phyloP scores from a whole-genome alignment of 2,329 filamentous ascomycete species.

The Xylaria sp. region DNA sequence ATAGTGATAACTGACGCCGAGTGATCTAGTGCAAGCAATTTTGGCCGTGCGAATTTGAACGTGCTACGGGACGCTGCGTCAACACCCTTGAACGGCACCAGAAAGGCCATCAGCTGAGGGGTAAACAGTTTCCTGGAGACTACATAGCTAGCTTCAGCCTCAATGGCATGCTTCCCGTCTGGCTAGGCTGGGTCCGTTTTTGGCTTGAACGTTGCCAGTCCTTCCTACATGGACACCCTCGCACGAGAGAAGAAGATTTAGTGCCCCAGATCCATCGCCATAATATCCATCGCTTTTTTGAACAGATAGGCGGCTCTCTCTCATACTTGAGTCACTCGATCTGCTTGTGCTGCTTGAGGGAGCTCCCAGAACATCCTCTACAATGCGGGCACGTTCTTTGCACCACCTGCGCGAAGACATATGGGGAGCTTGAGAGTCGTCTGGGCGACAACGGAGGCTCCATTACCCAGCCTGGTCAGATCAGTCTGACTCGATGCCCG shows the following conservation, averaged over 20 bases:
- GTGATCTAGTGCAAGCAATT: conserved; percentile 56
- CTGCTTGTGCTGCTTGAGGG: conserved; percentile 59
- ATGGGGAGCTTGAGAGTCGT: neutral
- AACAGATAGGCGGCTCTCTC: neutral
- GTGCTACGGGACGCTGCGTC: conserved; percentile 46
- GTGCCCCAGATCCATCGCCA: conserved; percentile 7
- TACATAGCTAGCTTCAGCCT: conserved; percentile 53
- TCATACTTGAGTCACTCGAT: conserved; percentile 52
- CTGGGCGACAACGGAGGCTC: neutral
- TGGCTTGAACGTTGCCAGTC: neutral
- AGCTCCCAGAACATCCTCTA: conserved; percentile 4
- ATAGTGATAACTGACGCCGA: too few species aligned
- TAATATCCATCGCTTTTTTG: neutral
- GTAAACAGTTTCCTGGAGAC: conserved; percentile 56
- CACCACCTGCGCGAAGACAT: neutral
- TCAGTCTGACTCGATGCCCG: neutral
- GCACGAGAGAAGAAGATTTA: neutral
- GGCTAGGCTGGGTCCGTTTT: neutral
- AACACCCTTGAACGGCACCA: conserved; percentile 53
- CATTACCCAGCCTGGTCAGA: neutral
- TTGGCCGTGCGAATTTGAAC: conserved; percentile 57
- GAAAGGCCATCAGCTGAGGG: conserved; percentile 59
- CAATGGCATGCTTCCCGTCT: neutral
- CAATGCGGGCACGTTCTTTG: conserved; percentile 8
- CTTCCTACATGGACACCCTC: neutral